These are phyloP conservation scores for Tilletia walkeri DNA, from an alignment of 1,284 basidiomycete genomes.

Conservation along the genomic window DNA sequence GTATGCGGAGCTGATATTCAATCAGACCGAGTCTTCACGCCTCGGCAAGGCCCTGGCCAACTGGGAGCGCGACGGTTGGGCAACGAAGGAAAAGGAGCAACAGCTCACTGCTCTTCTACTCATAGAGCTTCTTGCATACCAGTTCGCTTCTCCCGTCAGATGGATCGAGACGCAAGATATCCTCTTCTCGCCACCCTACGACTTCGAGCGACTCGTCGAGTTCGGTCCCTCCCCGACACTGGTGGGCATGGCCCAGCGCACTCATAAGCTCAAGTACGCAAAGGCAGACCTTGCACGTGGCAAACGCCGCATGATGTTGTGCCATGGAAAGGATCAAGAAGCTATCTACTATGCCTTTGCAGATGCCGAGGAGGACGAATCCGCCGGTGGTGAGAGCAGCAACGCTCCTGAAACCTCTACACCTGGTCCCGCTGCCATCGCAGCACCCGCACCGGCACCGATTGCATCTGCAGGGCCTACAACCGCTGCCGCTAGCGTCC, in stretches of 20 bases:
- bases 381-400: constrained; percentile 59
- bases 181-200: constrained; percentile 76
- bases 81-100: constrained; percentile 74
- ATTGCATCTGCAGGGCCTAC: constrained; percentile 60
- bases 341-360: constrained; percentile 98
- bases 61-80: constrained; percentile 93
- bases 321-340: constrained; percentile 90
- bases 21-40: constrained; percentile 68
- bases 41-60: constrained; percentile 87
- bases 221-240: constrained; percentile 93
- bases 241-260: constrained; percentile 91
- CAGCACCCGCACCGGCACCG: constrained; percentile 60
- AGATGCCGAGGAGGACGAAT: constrained; percentile 65
- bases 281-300: constrained; percentile 79
- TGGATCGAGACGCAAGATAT: constrained; percentile 99
- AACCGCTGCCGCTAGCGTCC: constrained; percentile 66
- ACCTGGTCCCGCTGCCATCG: constrained; percentile 59
- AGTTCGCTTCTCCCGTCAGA: constrained; percentile 72
- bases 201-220: constrained; percentile 91
- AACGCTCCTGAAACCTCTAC: constrained; percentile 49
- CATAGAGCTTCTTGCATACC: constrained; percentile 93
- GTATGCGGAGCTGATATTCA: constrained; percentile 80
- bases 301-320: constrained; percentile 77
- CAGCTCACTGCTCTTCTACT: constrained; percentile 91
- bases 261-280: constrained; percentile 94